These are phyloP conservation scores for Citrus australasica DNA, from an alignment of 345 rosid species.

Conservation along the genomic window DNA sequence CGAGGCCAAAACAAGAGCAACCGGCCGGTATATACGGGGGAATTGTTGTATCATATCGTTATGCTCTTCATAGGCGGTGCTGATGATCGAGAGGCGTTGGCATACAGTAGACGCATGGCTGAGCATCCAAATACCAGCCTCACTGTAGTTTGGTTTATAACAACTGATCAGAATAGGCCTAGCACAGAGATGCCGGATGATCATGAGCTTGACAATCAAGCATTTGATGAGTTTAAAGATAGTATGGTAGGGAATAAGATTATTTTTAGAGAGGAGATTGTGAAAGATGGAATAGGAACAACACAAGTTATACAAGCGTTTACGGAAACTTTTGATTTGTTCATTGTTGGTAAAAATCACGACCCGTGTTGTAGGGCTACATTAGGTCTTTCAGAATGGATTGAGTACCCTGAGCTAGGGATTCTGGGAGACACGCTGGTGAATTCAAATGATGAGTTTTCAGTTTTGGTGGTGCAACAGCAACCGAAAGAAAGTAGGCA, in stretches of 20 bases:
- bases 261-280: constrained; percentile 6
- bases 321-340: constrained; percentile 13
- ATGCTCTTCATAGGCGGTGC: constrained; percentile 30
- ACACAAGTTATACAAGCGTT: constrained; percentile 11
- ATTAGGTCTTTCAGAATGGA: constrained; percentile 15
- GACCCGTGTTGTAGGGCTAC: neutral
- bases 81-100: constrained; percentile 30
- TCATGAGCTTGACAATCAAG: constrained; percentile 19
- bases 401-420: constrained; percentile 23
- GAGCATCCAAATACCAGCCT: constrained; percentile 18
- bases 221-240: constrained; percentile 12
- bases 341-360: constrained; percentile 21
- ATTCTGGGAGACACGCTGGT: constrained; percentile 16
- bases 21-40: neutral
- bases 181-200: neutral
- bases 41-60: neutral
- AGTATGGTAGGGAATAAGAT: neutral
- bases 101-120: constrained; percentile 19
- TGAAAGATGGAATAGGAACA: constrained; percentile 18
- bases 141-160: constrained; percentile 9
- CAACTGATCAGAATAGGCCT: neutral
- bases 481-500: neutral
- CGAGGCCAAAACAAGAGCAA: neutral
- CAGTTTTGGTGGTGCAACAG: constrained; percentile 24
- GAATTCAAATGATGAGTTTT: constrained; percentile 7